Evolutionary conservation across 2,329 filamentous ascomycete species (phyloP), one percentile per base, ranked within the genome.

Genomic region (Ophiosphaerella herpotricha): DNA sequence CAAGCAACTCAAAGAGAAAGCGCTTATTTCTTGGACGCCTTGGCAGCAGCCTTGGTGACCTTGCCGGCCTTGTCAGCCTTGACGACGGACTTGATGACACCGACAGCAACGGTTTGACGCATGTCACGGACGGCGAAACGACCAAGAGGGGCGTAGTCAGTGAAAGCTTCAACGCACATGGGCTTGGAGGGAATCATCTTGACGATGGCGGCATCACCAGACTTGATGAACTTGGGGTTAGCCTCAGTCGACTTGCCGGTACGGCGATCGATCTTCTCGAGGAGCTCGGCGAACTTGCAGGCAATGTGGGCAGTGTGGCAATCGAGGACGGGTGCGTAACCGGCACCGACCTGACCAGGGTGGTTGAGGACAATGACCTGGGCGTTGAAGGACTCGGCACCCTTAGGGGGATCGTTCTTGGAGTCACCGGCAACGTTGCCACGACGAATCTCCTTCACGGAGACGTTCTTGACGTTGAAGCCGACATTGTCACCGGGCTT

Each of bases 391-490:
- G 89, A 92, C 74, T 93, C 91, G 75, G 85, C 86, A 75, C 85
- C 94, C 77, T 82, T 78, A 66, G 94, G 91, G 73, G 94, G 94
- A 84, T 99, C 94, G 85, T 96, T 95, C 92, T 99, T 99, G 87
- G 90, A 93, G 91, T 99, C 94, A 91, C 91, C 91, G 75, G 90
- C 90, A 73, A 99, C 94, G 88, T 99, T 97, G 77, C 94, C 94
- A 96, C 94, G 94, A 82, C 94, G 94, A 77, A 99, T 96, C 80
- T 99, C 94, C 92, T 99, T 99, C 84, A 99, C 94, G 81, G 94
- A 97, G 75, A 99, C 94, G 94, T 99, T 99, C 92, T 99, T 99
- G 84, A 99, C 93, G 90, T 99, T 99, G 92, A 99, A 99, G 74
- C 94, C 94, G 80, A 99, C 94, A 86, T 99, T 99, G 90, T 99